A percentile compares a stretch with the other conserved stretches of the same genome.
phyloP scores from a whole-genome alignment of 2,329 filamentous ascomycete species.

The Aspergillus cejpii region DNA sequence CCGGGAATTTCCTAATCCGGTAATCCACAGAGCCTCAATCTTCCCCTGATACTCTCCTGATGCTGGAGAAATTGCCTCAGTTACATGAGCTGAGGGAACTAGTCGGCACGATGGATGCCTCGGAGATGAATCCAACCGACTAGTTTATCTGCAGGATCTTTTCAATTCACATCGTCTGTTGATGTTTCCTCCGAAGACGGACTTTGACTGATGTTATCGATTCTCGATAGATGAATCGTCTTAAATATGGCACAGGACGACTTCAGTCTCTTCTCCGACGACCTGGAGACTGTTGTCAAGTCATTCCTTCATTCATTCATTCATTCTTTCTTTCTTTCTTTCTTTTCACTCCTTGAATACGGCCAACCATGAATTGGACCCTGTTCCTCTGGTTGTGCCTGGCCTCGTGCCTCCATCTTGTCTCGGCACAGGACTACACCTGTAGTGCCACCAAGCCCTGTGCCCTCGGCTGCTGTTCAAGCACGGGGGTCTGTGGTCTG shows the following conservation, averaged over 20 bases:
- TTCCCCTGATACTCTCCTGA: no score
- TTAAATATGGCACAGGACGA: background rate
- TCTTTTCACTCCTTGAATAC: background rate
- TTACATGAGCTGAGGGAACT: no score
- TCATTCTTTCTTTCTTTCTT: background rate
- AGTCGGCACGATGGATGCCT: no score
- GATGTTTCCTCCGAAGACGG: background rate
- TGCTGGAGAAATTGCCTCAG: no score
- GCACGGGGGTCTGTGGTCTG: slow-evolving; percentile 4
- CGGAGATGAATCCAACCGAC: no score
- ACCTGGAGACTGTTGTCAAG: background rate
- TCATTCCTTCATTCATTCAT: background rate
- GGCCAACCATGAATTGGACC: background rate
- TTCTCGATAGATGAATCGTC: background rate
- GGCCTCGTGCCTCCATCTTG: background rate
- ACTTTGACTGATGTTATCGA: background rate
- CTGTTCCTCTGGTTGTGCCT: background rate
- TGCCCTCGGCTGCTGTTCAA: slow-evolving; percentile 6
- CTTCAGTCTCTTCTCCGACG: background rate
- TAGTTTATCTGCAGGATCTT: background rate
- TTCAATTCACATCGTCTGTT: background rate
- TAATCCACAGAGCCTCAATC: no score
- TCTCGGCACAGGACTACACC: background rate
- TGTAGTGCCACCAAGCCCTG: slow-evolving; percentile 3
- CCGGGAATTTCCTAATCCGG: no score